Evolutionary conservation across 192 early-diverging fungal genomes (phyloP), one percentile per base, ranked within the genome.

Genomic region (Geosiphon pyriformis): DNA sequence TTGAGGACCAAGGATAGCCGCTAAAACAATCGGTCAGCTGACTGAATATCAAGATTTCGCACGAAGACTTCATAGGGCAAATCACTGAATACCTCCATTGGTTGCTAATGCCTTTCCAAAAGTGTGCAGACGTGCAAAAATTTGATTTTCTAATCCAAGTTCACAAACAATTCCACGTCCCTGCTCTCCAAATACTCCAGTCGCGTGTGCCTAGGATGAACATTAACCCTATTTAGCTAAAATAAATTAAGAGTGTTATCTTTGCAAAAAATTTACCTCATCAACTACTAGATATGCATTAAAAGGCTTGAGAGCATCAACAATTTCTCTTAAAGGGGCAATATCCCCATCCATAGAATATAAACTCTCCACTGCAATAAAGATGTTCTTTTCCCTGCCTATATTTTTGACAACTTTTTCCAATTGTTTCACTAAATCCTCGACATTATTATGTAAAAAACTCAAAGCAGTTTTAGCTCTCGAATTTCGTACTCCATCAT

Each of bases 321-420:
- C 82, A 22, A 93, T 85, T 23, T 91, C 86, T 22, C 26, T 54
- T 20, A 93, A 67, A 0, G 88, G 88, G 8, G 88, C 84, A 4
- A 82, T 69, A 71, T 90, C 87, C 0, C 92, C 92, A 74, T 93
- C 92, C 92, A 93, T 93, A 0, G 86, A 88, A 70, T 93, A 93
- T 11, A 92, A 77, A 4, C 84, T 74, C 74, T 92, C 90, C 4
- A 92, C 85, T 1, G 86, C 85, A 7, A 93, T 78, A 80, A 91
- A 83, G 20, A 89, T 77, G 26, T 20, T 33, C 10, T 18, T 22
- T 26, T 49, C 47, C 34, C 31, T 51, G 47, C n/a, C 27, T 69
- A 55, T 10, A 34, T 63, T 11, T 35, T 25, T 3, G 6, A 20
- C 35, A 60, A 74, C 18, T 2, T 57, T 20, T 27, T 70, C 62